Percentiles rank a stretch among this genome's conserved stretches.
phyloP scores from a whole-genome alignment of 306 rosid genomes.

The Alnus rubra region DNA sequence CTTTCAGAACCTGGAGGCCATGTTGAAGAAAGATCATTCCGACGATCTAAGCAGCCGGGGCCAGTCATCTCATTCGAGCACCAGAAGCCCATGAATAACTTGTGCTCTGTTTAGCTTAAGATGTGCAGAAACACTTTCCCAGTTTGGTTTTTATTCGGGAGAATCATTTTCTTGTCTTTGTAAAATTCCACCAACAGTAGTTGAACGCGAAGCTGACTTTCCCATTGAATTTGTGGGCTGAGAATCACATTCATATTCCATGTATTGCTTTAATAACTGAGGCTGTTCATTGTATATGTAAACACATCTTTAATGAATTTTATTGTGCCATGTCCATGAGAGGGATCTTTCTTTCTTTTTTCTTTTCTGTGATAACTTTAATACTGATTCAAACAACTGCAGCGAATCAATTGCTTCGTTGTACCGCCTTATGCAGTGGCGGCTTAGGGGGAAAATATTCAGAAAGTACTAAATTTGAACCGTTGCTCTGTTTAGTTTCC shows the following conservation, averaged over 20 bases:
- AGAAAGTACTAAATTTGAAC: no score
- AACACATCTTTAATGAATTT: not conserved
- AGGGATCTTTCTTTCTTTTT: no score
- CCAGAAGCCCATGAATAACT: constrained; percentile 36
- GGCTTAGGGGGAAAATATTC: no score
- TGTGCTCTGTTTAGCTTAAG: constrained; percentile 16
- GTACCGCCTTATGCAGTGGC: no score
- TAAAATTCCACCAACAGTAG: constrained; percentile 16
- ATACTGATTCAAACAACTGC: no score
- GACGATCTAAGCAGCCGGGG: constrained; percentile 43
- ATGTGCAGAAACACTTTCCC: constrained; percentile 11
- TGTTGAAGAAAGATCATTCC: constrained; percentile 58
- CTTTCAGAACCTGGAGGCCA: constrained; percentile 76
- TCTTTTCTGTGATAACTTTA: no score
- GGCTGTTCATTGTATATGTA: constrained; percentile 11
- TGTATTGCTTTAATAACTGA: not conserved
- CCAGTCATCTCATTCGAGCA: constrained; percentile 62
- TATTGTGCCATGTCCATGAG: not conserved
- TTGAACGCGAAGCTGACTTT: not conserved
- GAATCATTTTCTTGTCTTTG: constrained; percentile 23
- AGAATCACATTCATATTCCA: constrained; percentile 22
- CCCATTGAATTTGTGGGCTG: constrained; percentile 24
- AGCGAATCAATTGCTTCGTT: no score
- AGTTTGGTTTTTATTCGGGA: constrained; percentile 23
- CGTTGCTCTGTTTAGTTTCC: no score